phyloP scores from a whole-genome alignment of 352 stramenopile species.

The Thalassiosira gravida region DNA sequence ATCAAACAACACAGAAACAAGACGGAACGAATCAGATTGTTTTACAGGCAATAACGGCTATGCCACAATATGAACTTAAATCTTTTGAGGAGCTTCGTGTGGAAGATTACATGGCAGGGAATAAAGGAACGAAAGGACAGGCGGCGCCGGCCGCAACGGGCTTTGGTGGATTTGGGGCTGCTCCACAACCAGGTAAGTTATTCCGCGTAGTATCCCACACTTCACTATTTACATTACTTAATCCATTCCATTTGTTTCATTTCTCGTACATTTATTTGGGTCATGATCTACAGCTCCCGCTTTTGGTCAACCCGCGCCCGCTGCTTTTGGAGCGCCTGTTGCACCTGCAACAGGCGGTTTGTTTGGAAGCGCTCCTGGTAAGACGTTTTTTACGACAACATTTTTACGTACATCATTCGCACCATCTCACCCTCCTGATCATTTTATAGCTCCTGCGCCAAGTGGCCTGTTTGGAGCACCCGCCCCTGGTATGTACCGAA shows the following conservation, averaged over 20 bases:
- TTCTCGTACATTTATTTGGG: too few species aligned
- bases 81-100: constrained; percentile 86
- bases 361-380: constrained; percentile 27
- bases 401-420: neutral
- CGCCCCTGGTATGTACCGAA: constrained; percentile 6
- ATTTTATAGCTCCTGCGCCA: constrained; percentile 31
- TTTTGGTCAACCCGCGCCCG: constrained; percentile 40
- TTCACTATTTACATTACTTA: neutral
- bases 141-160: constrained; percentile 19
- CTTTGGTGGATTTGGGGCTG: constrained; percentile 59
- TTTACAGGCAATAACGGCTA: constrained; percentile 83
- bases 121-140: constrained; percentile 65
- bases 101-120: constrained; percentile 84
- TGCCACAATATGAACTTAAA: constrained; percentile 84
- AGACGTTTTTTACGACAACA: constrained; percentile 2
- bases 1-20: constrained; percentile 60
- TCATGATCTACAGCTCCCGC: too few species aligned
- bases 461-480: constrained; percentile 63
- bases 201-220: neutral
- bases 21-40: constrained; percentile 74
- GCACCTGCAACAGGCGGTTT: constrained; percentile 41
- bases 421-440: constrained; percentile 19
- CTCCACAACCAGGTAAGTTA: constrained; percentile 14
- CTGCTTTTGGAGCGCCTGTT: constrained; percentile 26
- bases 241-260: neutral